These are phyloP conservation scores for Brasenia schreberi DNA, from an alignment of 164 flowering plant species.

Conservation along the genomic window DNA sequence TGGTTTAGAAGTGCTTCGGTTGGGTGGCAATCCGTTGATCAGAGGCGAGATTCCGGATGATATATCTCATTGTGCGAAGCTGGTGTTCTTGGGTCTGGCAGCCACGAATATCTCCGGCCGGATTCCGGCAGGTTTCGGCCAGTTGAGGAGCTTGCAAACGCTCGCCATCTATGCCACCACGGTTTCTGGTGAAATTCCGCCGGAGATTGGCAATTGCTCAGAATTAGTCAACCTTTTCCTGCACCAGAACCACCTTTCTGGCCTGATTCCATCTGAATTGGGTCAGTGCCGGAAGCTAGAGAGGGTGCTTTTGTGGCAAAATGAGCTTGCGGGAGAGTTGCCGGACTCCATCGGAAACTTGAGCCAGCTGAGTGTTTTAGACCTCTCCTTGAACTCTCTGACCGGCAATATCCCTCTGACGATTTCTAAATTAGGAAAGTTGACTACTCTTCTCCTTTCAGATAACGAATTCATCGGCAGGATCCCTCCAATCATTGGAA, in stretches of 20 bases:
- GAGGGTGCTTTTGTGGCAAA: constrained; percentile 40
- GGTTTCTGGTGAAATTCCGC: constrained; percentile 42
- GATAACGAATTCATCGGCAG: constrained; percentile 32
- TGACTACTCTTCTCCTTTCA: constrained; percentile 38
- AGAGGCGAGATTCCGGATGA: constrained; percentile 38
- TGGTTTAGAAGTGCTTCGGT: constrained; percentile 33
- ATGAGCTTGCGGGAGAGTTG: constrained; percentile 29
- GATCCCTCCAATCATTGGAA: constrained; percentile 31
- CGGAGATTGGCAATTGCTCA: constrained; percentile 35
- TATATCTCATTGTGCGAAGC: constrained; percentile 30
- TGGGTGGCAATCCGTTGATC: constrained; percentile 41
- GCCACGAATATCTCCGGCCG: constrained; percentile 44
- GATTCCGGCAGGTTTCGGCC: constrained; percentile 35
- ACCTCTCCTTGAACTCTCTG: constrained; percentile 40
- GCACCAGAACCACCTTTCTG: constrained; percentile 37
- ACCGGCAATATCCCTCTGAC: constrained; percentile 30
- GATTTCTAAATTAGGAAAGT: constrained; percentile 16
- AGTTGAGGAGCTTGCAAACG: constrained; percentile 31
- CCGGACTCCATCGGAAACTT: constrained; percentile 36
- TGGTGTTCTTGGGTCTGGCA: constrained; percentile 39
- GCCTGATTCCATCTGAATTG: constrained; percentile 30
- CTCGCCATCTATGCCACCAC: constrained; percentile 43
- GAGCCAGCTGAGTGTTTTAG: constrained; percentile 24
- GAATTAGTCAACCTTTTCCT: constrained; percentile 31
- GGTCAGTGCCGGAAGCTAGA: constrained; percentile 27